Conservation (phyloP, 2,329 filamentous ascomycete genomes). For the Capronia americana region DNA sequence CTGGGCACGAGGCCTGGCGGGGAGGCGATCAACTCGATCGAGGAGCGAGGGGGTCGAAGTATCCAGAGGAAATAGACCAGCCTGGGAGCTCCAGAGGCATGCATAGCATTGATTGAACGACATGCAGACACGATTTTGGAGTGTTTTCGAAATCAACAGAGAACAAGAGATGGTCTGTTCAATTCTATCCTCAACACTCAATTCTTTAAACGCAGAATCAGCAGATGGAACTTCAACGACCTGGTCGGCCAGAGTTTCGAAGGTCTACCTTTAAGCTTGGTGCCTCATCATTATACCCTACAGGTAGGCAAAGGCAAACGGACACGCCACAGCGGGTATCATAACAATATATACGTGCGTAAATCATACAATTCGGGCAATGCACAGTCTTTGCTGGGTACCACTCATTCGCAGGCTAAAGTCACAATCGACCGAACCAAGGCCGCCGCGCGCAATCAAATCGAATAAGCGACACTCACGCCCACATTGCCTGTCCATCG, state of each 20-base stretch:
- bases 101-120: background rate
- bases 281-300: background rate
- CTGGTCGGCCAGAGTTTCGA: background rate
- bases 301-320: background rate
- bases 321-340: background rate
- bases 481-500: conserved; percentile 39
- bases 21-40: background rate
- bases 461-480: conserved; percentile 39
- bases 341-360: background rate
- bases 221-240: background rate
- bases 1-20: background rate
- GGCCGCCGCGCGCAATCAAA: conserved; percentile 19
- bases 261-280: background rate
- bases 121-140: background rate
- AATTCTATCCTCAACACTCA: too few relatives aligned
- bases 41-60: background rate
- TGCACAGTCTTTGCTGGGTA: background rate
- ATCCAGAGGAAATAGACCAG: background rate
- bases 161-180: too few relatives aligned
- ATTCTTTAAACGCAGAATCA: too few relatives aligned
- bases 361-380: background rate
- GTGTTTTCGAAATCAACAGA: too few relatives aligned
- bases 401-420: background rate
- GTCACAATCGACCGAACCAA: too few relatives aligned
- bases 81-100: background rate